Conservation (phyloP, 169 alveolate species). For the Ichthyophthirius multifiliis region DNA sequence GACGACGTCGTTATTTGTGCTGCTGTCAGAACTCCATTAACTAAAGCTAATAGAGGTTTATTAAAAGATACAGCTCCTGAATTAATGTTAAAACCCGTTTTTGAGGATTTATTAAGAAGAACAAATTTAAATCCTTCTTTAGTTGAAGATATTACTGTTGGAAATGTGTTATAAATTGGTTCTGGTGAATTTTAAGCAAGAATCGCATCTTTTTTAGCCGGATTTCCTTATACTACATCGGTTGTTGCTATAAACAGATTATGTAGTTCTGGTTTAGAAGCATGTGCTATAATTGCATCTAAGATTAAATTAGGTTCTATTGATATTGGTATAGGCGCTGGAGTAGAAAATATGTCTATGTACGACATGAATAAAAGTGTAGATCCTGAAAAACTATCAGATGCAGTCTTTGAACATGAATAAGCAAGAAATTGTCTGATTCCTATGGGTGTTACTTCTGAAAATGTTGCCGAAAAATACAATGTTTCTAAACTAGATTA, state of each 20-base stretch:
- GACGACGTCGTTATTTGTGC: slow-evolving; percentile 90
- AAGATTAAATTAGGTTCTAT: slow-evolving; percentile 83
- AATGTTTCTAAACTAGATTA: slow-evolving; percentile 85
- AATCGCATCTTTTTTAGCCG: slow-evolving; percentile 82
- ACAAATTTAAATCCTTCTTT: slow-evolving; percentile 74
- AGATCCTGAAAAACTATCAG: slow-evolving; percentile 82
- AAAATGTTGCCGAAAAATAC: slow-evolving; percentile 77
- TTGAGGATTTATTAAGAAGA: slow-evolving; percentile 65
- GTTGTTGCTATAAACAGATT: slow-evolving; percentile 86
- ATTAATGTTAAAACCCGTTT: slow-evolving; percentile 75
- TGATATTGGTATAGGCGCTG: slow-evolving; percentile 92
- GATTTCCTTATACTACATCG: slow-evolving; percentile 76
- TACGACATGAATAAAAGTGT: slow-evolving; percentile 84
- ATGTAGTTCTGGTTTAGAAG: slow-evolving; percentile 91
- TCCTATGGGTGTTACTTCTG: slow-evolving; percentile 94
- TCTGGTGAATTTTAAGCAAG: slow-evolving; percentile 84
- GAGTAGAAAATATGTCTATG: slow-evolving; percentile 92
- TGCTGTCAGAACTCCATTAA: slow-evolving; percentile 90
- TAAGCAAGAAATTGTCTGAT: slow-evolving; percentile 85
- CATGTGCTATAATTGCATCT: slow-evolving; percentile 85
- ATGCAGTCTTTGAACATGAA: slow-evolving; percentile 78
- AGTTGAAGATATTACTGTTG: slow-evolving; percentile 87
- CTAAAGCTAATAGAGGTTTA: slow-evolving; percentile 84
- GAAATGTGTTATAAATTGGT: slow-evolving; percentile 76
- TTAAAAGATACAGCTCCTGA: slow-evolving; percentile 88